Evolutionary conservation across 2,329 filamentous ascomycete species (phyloP).

Genomic region (Ciborinia camelliae): DNA sequence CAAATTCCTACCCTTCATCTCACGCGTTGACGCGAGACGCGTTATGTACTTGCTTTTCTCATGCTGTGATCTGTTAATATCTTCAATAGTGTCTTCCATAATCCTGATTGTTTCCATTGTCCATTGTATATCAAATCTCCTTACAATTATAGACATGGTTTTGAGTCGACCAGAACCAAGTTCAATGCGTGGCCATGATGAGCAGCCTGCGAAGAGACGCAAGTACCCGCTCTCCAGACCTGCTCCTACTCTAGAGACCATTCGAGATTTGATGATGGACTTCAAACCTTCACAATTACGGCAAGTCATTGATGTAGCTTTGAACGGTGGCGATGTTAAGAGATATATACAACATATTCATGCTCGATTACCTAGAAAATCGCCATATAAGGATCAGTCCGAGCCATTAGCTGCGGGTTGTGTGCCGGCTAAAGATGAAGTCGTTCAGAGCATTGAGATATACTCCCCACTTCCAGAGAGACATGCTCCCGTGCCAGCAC

Average conservation of each 20-base stretch:
- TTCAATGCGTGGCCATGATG: background rate
- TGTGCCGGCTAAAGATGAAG: background rate
- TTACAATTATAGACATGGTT: background rate
- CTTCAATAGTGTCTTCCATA: background rate
- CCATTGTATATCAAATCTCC: background rate
- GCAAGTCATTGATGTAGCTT: background rate
- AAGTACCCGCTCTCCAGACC: background rate
- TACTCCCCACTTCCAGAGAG: background rate
- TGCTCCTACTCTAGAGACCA: background rate
- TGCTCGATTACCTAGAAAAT: background rate
- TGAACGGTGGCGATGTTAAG: background rate
- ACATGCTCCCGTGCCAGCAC: background rate
- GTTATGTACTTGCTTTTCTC: slow-evolving; percentile 2
- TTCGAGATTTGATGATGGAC: background rate
- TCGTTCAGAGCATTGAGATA: slow-evolving; percentile 8
- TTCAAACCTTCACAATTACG: slow-evolving; percentile 7
- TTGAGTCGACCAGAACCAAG: background rate
- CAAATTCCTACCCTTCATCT: background rate
- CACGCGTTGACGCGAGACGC: background rate
- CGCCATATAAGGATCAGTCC: background rate
- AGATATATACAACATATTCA: slow-evolving; percentile 12
- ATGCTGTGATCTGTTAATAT: background rate
- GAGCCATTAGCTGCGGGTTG: too few relatives aligned
- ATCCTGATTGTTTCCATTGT: background rate
- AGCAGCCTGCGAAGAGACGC: background rate